Percentiles rank a stretch among this genome's conserved stretches.
These are phyloP conservation scores for Alternaria triticimaculans DNA, from an alignment of 2,329 filamentous ascomycete species.

Conservation along the genomic window DNA sequence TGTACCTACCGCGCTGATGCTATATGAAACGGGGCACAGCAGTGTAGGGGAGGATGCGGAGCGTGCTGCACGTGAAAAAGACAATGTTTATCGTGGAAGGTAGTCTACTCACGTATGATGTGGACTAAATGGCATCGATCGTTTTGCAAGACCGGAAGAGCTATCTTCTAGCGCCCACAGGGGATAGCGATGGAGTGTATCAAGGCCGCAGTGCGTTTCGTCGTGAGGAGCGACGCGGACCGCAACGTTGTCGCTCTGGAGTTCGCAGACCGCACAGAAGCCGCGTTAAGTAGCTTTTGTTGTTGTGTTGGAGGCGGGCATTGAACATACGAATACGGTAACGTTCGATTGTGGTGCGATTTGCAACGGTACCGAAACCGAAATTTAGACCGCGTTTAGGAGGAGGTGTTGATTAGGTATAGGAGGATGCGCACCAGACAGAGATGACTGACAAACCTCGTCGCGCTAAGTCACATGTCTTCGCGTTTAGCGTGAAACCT, in stretches of 20 bases:
- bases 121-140: not conserved
- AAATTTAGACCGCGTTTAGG: no score
- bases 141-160: not conserved
- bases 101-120: not conserved
- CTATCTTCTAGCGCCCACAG: not conserved
- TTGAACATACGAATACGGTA: no score
- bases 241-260: not conserved
- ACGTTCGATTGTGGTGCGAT: no score
- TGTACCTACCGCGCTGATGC: not conserved
- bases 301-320: no score
- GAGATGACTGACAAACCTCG: not conserved
- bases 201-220: not conserved
- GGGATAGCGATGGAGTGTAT: not conserved
- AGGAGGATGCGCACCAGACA: no score
- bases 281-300: no score
- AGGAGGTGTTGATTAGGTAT: no score
- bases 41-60: not conserved
- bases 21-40: not conserved
- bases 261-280: no score
- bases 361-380: no score
- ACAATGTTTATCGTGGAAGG: not conserved
- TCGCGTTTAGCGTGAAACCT: not conserved
- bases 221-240: not conserved
- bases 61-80: not conserved
- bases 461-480: not conserved